Evolutionary conservation across 78 protist species (phyloP), one percentile per base, ranked within the genome.

Genomic region (Neovahlkampfia damariscottae): DNA sequence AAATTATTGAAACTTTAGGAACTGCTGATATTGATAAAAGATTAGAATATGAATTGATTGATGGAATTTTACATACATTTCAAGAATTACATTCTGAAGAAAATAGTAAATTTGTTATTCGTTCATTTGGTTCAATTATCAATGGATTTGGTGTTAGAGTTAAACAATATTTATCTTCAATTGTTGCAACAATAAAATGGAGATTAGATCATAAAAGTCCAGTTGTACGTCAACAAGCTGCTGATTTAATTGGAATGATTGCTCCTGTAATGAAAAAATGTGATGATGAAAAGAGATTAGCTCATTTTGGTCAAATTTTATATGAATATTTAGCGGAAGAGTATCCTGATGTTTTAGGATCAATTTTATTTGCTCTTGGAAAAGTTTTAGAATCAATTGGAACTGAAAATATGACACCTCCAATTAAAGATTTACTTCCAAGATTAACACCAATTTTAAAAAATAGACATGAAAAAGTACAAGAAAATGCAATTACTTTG

Each of bases 341-440:
- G 79, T 95, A 95, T 74, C 99, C 99, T 70, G 99, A 96, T 58
- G 99, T 91, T 28, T 84, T 95, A 50, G 96, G 95, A 77, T 87
- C 96, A 0, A 90, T 94, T 40, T 41, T 96, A 28, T 96, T 88
- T 5, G 98, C 95, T 2, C 82, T 97, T 9, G 90, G 90, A 82
- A 85, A 91, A 41, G 84, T 97, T 59, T 94, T 92, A 50, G 87
- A 86, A 76, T 95, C 87, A 29, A 82, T 95, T 30, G 98, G 96
- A 67, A 95, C 95, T 95, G 70, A 71, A 2, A 73, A 92, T 80
- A 91, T 95, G 97, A 84, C 83, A 19, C 99, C 99, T 32, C 96
- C 97, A 35, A 87, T 96, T 79, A 83, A 86, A 74, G 99, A 96
- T 74, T 80, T 98, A 32, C 74, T 96, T 30, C 91, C 96, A 36